Percentiles rank a stretch among this genome's conserved stretches.
These are phyloP conservation scores for Capsicum rhomboideum DNA, from an alignment of 257 asterid species.

Conservation along the genomic window DNA sequence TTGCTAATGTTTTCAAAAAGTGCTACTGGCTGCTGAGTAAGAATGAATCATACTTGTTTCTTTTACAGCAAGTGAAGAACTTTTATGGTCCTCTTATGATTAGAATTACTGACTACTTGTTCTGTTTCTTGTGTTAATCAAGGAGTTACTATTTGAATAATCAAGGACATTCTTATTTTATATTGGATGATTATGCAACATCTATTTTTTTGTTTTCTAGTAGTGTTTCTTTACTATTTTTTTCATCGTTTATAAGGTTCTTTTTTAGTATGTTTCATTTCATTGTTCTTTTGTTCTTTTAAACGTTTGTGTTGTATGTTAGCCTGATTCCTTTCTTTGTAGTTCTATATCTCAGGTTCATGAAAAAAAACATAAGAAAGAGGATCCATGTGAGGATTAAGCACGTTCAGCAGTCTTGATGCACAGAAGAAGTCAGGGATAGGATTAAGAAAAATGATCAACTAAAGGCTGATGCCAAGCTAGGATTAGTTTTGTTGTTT, in stretches of 20 bases:
- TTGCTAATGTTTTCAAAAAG: not conserved
- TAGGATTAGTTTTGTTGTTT: not conserved
- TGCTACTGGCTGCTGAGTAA: not conserved
- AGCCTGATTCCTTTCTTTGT: too few species aligned
- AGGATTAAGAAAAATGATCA: conserved; percentile 55
- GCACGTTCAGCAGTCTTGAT: conserved; percentile 60
- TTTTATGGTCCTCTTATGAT: not conserved
- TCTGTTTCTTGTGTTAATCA: too few species aligned
- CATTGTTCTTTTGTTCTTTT: too few species aligned
- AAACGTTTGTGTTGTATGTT: too few species aligned
- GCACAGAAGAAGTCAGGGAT: conserved; percentile 45
- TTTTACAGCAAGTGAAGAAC: not conserved
- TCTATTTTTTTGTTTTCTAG: too few species aligned
- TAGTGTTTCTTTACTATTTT: too few species aligned
- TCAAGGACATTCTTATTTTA: too few species aligned
- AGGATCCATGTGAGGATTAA: conserved; percentile 70
- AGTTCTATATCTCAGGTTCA: too few species aligned
- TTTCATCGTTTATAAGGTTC: too few species aligned
- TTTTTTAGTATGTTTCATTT: too few species aligned
- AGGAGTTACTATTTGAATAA: too few species aligned
- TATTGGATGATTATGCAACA: too few species aligned
- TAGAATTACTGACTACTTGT: not conserved
- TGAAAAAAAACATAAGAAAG: conserved; percentile 19
- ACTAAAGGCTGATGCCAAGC: conserved; percentile 52
- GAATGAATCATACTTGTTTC: not conserved